Evolutionary conservation across 768 basidiomycete species (phyloP), one percentile per base, ranked within the genome.

Genomic region (Lepiota venenata): DNA sequence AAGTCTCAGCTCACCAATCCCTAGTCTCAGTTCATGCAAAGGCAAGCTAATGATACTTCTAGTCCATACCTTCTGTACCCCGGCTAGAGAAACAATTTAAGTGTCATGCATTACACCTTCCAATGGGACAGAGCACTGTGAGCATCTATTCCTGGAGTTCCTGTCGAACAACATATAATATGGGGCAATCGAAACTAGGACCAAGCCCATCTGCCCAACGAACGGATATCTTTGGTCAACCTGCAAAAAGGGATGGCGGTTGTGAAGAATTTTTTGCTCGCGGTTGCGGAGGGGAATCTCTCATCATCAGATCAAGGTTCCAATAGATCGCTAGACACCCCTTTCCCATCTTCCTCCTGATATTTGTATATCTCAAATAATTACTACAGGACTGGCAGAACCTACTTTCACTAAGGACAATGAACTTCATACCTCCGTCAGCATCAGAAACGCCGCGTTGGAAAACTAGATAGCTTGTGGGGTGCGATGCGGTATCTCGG

Each of bases 1-100:
- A 68, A 65, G 85, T 79, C 18, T 32, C 32, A 32, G 10, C 10
- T 32, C 20, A 16, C 44, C 32, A 47, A 4, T 2, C 25, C 25
- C 25, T 25, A 11, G 7, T 41, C 35, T n/a, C 16, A 18, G 10
- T 41, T 18, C 14, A 27, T 20, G 18, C 25, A 18, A 9, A 36
- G 3, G 15, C 18, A 37, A 41, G 45, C 32, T 46, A 16, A 36
- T 3, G 16, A 5, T 38, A 20, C 4, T 25, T 37, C 11, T 60
- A 95, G 93, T 93, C 92, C 5, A 93, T 98, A 49, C 97, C 97
- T 3, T 92, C 92, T 1, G 83, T 98, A 0, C 96, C 95, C 0
- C 95, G 86, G 69, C 75, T 99, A 2, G 97, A 99, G 69, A 93
- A 93, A 60, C 85, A 87, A 64, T 96, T 99, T 60, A 74, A 78